phyloP scores from a whole-genome alignment of 1,139 yeast species.

The Suhomyces kunorum region DNA sequence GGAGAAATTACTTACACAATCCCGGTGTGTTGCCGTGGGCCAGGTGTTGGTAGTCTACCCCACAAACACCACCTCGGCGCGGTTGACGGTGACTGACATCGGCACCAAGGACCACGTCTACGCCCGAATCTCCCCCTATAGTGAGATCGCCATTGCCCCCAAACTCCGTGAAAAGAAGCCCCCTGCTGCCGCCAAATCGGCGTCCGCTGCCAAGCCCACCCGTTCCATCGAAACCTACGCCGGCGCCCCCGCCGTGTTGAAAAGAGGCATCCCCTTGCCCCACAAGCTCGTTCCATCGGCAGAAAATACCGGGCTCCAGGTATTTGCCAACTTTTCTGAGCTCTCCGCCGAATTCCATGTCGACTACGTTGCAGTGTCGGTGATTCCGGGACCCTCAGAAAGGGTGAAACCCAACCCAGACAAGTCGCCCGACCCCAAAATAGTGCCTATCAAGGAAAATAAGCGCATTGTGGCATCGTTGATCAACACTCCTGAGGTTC shows the following conservation, averaged over 20 bases:
- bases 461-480: slow-evolving; percentile 57
- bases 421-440: slow-evolving; percentile 11
- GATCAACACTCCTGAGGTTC: slow-evolving; percentile 38
- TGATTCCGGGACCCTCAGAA: slow-evolving; percentile 54
- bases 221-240: slow-evolving; percentile 29
- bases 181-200: slow-evolving; percentile 17
- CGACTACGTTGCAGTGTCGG: slow-evolving; percentile 58
- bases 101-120: slow-evolving; percentile 48
- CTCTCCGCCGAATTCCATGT: slow-evolving; percentile 33
- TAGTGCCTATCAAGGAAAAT: slow-evolving; percentile 32
- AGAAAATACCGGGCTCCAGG: slow-evolving; percentile 28
- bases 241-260: slow-evolving; percentile 41
- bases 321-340: slow-evolving; percentile 46
- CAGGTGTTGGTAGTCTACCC: slow-evolving; percentile 75
- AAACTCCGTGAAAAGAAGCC: slow-evolving; percentile 49
- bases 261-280: slow-evolving; percentile 60
- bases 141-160: slow-evolving; percentile 86
- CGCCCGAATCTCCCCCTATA: slow-evolving; percentile 67
- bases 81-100: slow-evolving; percentile 61
- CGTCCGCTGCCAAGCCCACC: slow-evolving; percentile 24
- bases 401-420: slow-evolving; percentile 23
- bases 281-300: slow-evolving; percentile 35
- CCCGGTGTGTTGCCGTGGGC: slow-evolving; percentile 66
- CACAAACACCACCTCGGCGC: slow-evolving; percentile 63
- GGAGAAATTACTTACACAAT: slow-evolving; percentile 71